Base-by-base conservation (phyloP, 129 eudicot genomes). In the Chrysanthemum lavandulifolium region DNA sequence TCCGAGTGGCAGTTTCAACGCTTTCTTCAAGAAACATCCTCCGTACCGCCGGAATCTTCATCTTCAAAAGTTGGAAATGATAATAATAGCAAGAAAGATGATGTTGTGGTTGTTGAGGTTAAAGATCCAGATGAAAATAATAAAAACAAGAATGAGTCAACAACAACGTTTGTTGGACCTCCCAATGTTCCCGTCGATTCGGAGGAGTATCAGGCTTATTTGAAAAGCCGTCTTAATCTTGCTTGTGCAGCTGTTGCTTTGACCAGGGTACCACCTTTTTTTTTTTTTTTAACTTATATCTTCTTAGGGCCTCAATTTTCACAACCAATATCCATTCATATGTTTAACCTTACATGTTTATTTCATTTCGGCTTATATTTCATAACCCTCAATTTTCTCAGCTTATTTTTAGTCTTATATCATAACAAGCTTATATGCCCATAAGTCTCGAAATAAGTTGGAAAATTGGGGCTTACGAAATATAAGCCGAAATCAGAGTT, bases 231-330 rank as follows among this genome's bases (percentile, higher is more conserved):
- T 2, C 96, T 95, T 57, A 82, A 91, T 76, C 83, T 95, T 78
- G 99, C 99, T 13, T 95, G 99, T 54, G 96, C 96, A 18, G 99
- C 99, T 76, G 94, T 95, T 70, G 99, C 99, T 56, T 86, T 88
- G 88, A 84, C 97, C 19, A 78, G 99, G 95, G 99, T 94, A 31
- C 36, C 36, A 81, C 49, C 23, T 58, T 5, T 16, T 0, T 64
- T 31, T 51, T 2, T 73, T 71, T 13, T 2, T 66, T 69, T 36
- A 55, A 25, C 14, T 60, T 13, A 14, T 55, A 23, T 23, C 4
- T 45, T 48, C 16, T 55, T 10, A 29, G 33, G 33, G 40, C 40
- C 40, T 33, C 40, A 33, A 33, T 33, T 33, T 40, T 40, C 33
- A 29, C 33, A 29, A 29, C 6, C 36, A 31, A 40, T 40, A 7